phyloP scores from a whole-genome alignment of 768 basidiomycete species.

The Hysterangium stoloniferum region DNA sequence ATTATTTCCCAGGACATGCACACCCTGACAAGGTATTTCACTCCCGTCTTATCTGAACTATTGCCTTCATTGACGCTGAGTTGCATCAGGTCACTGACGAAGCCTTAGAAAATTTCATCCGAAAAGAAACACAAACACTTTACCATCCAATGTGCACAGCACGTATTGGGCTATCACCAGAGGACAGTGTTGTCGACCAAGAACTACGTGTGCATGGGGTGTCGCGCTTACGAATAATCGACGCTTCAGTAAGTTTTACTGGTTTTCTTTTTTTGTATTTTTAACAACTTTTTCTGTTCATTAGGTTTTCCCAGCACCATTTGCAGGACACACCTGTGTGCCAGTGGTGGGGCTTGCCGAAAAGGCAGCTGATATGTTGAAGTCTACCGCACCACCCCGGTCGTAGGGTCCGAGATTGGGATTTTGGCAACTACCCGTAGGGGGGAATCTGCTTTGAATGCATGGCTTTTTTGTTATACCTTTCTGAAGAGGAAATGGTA shows the following conservation, averaged over 20 bases:
- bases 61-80: background rate
- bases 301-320: constrained; percentile 15
- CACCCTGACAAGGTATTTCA: constrained; percentile 11
- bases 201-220: constrained; percentile 19
- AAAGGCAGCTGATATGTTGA: background rate
- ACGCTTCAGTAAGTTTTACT: constrained; percentile 13
- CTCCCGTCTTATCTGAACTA: background rate
- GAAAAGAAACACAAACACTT: constrained; percentile 8
- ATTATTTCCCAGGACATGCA: constrained; percentile 20
- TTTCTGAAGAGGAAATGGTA: no score
- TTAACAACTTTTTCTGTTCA: background rate
- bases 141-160: constrained; percentile 17
- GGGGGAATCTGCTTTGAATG: no score
- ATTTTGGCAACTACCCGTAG: no score
- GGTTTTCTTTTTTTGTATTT: background rate
- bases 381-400: background rate
- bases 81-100: constrained; percentile 14
- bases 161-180: constrained; percentile 15
- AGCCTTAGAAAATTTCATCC: constrained; percentile 14
- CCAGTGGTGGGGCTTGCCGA: background rate
- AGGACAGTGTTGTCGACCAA: constrained; percentile 16
- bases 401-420: no score
- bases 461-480: no score
- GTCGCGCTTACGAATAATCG: constrained; percentile 16
- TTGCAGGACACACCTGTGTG: constrained; percentile 16